Evolutionary conservation across 2,329 filamentous ascomycete genomes (phyloP).

Genomic region (Fusarium sp.): DNA sequence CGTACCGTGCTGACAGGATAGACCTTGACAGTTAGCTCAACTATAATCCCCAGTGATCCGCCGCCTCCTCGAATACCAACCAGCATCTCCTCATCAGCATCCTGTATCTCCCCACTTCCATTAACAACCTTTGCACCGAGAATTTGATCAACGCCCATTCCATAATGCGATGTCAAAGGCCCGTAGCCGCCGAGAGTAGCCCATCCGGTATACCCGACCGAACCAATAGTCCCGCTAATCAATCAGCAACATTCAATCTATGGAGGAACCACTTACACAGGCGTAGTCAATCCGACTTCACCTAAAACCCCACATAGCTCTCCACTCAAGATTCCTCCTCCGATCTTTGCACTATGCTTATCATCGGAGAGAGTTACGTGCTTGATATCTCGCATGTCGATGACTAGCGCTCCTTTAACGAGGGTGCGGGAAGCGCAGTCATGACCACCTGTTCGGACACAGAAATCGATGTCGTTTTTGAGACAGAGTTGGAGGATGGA

Average conservation of each 20-base stretch:
- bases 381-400: conserved; percentile 34
- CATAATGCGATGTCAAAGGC: not conserved
- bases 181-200: conserved; percentile 21
- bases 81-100: conserved; percentile 7
- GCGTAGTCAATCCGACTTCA: not conserved
- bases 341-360: not conserved
- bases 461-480: not conserved
- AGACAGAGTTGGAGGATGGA: not conserved
- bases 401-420: not conserved
- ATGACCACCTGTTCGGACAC: conserved; percentile 11
- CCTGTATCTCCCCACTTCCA: not conserved
- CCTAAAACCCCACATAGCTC: not conserved
- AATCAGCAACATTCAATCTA: not conserved
- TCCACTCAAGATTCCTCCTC: not conserved
- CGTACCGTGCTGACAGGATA: not conserved
- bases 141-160: conserved; percentile 22
- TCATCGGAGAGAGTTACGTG: not conserved
- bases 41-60: conserved; percentile 1
- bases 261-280: not conserved
- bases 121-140: not conserved
- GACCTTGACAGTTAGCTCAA: conserved; percentile 4
- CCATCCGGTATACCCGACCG: conserved; percentile 32
- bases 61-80: conserved; percentile 21
- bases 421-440: conserved; percentile 15
- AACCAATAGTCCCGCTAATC: not conserved